Evolutionary conservation across 352 stramenopile species (phyloP).

Genomic region (Phytophthora kernoviae): DNA sequence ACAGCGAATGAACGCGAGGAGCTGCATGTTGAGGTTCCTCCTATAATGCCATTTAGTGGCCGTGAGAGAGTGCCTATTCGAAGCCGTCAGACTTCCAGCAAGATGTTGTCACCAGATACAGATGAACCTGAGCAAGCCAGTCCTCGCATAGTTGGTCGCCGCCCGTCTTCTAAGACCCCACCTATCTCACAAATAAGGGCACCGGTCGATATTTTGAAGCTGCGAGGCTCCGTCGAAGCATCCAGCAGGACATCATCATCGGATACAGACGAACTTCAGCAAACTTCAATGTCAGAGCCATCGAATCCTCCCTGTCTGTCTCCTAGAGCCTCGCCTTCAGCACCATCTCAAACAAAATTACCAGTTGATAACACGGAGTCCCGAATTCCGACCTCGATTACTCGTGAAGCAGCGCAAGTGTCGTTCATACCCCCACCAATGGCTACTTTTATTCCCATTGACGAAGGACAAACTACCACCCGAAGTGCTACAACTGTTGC

Average conservation of each 20-base stretch:
- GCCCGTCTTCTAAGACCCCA: not conserved
- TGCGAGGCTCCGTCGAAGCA: too few species aligned
- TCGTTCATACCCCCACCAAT: not conserved
- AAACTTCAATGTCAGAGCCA: not conserved
- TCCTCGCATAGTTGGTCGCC: not conserved
- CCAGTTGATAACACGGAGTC: not conserved
- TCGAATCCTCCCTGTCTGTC: too few species aligned
- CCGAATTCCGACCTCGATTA: not conserved
- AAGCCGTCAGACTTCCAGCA: conserved; percentile 1
- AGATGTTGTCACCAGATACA: not conserved
- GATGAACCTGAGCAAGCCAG: conserved; percentile 3
- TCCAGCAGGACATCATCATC: not conserved
- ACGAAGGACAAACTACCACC: not conserved
- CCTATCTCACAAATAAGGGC: not conserved
- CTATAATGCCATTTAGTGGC: conserved; percentile 18
- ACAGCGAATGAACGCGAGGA: conserved; percentile 1
- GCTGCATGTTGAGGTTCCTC: not conserved
- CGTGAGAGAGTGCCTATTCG: conserved; percentile 52
- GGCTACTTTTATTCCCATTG: conserved; percentile 21
- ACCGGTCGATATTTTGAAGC: not conserved
- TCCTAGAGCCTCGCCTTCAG: too few species aligned
- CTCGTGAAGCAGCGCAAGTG: not conserved
- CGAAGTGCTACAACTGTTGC: not conserved
- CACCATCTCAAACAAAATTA: too few species aligned
- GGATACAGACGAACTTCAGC: not conserved